phyloP scores from a whole-genome alignment of 352 stramenopile species.

The Phytophthora ramorum region DNA sequence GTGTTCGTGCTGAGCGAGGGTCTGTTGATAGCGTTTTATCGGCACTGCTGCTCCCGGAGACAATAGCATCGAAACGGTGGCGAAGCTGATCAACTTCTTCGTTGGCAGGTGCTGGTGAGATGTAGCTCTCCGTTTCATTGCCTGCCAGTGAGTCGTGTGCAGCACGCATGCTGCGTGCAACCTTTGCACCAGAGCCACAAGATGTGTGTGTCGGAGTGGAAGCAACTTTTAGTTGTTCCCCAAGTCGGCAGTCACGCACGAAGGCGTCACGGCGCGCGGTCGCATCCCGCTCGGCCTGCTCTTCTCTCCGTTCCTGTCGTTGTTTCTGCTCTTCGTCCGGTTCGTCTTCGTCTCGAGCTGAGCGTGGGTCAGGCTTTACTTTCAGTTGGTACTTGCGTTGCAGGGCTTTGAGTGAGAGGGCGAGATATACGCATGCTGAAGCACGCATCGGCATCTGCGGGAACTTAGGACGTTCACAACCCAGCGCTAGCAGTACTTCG shows the following conservation, averaged over 20 bases:
- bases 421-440: slow-evolving; percentile 66
- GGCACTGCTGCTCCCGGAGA: slow-evolving; percentile 16
- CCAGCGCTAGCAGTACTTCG: slow-evolving; percentile 62
- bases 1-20: not conserved
- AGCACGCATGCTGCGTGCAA: slow-evolving; percentile 52
- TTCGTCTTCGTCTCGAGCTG: slow-evolving; percentile 32
- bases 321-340: slow-evolving; percentile 32
- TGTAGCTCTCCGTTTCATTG: slow-evolving; percentile 3
- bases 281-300: slow-evolving; percentile 33
- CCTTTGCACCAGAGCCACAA: slow-evolving; percentile 58
- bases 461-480: slow-evolving; percentile 69
- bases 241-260: slow-evolving; percentile 60
- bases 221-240: slow-evolving; percentile 48
- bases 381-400: slow-evolving; percentile 28
- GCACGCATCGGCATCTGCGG: slow-evolving; percentile 38
- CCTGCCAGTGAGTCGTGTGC: slow-evolving; percentile 18
- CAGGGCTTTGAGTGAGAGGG: slow-evolving; percentile 59
- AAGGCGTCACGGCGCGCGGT: slow-evolving; percentile 42
- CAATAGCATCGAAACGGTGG: slow-evolving; percentile 53
- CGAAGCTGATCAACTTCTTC: slow-evolving; percentile 35
- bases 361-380: slow-evolving; percentile 23
- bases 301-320: slow-evolving; percentile 23
- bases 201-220: slow-evolving; percentile 48
- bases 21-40: slow-evolving; percentile 21
- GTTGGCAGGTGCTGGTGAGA: not conserved